A percentile compares a stretch with the other conserved stretches of the same genome.
Evolutionary conservation across 768 basidiomycete genomes (phyloP).

Genomic region (Lentinula sp.): DNA sequence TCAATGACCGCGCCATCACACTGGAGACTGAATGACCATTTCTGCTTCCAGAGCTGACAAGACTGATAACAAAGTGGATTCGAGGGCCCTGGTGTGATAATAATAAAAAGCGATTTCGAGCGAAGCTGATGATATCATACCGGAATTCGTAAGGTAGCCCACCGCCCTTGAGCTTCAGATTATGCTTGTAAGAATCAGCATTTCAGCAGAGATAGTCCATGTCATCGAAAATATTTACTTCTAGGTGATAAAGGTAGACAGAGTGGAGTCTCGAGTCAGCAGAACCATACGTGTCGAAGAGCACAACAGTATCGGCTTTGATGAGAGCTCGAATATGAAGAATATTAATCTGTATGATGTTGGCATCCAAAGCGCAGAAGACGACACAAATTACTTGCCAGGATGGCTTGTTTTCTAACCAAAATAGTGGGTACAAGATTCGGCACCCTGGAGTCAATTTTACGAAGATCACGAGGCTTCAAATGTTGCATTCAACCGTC

Average conservation of each 20-base stretch:
- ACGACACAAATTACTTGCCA: conserved; percentile 43
- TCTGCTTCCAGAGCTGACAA: conserved; percentile 92
- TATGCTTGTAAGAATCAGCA: conserved; percentile 48
- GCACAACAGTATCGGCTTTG: conserved; percentile 85
- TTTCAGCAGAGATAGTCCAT: conserved; percentile 5
- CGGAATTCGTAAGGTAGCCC: conserved; percentile 86
- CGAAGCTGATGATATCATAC: conserved; percentile 31
- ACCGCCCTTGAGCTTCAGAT: conserved; percentile 65
- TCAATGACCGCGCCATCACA: background rate
- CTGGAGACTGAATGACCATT: conserved; percentile 44
- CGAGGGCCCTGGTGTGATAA: conserved; percentile 65
- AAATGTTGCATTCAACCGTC: conserved; percentile 13
- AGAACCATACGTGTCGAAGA: conserved; percentile 91
- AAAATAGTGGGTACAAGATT: conserved; percentile 95
- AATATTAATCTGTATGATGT: conserved; percentile 66
- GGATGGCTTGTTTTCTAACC: conserved; percentile 78
- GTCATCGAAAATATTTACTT: conserved; percentile 37
- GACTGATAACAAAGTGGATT: conserved; percentile 88
- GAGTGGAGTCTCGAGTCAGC: conserved; percentile 82
- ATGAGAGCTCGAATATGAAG: conserved; percentile 93
- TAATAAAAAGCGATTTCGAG: conserved; percentile 6
- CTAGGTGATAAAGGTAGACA: conserved; percentile 82
- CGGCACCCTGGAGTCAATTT: conserved; percentile 91
- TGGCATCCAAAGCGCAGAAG: background rate
- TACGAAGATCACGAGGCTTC: conserved; percentile 88